Conservation (phyloP, 75 land plant genomes). For the Chamaecyparis obtusa region DNA sequence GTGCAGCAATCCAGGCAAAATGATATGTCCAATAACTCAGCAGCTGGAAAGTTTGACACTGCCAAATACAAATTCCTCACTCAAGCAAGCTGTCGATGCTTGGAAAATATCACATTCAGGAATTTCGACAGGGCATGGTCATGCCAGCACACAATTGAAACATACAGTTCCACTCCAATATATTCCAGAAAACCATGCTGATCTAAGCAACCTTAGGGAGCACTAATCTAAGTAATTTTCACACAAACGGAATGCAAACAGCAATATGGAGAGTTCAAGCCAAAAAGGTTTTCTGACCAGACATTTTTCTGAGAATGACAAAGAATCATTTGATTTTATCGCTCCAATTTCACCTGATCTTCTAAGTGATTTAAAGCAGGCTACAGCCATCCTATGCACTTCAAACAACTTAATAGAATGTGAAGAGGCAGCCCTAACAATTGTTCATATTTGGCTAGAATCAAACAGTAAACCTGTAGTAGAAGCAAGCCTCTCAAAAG, state of each 20-base stretch:
- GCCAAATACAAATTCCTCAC: slow-evolving; percentile 39
- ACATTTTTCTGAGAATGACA: neutral
- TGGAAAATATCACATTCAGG: slow-evolving; percentile 38
- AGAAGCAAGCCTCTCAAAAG: slow-evolving; percentile 30
- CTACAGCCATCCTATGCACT: slow-evolving; percentile 35
- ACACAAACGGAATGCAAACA: slow-evolving; percentile 1
- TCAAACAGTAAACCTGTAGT: slow-evolving; percentile 29
- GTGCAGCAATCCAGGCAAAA: slow-evolving; percentile 45
- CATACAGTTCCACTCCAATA: neutral
- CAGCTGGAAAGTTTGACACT: slow-evolving; percentile 19
- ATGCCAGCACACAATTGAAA: neutral
- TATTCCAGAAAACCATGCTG: neutral
- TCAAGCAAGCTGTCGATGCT: slow-evolving; percentile 45
- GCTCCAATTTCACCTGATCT: slow-evolving; percentile 8
- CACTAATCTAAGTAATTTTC: neutral
- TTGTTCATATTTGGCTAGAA: slow-evolving; percentile 42
- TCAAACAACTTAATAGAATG: slow-evolving; percentile 45
- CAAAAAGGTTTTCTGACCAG: neutral
- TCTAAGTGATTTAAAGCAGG: slow-evolving; percentile 15
- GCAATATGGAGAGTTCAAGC: neutral
- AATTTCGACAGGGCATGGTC: neutral
- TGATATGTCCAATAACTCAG: slow-evolving; percentile 50
- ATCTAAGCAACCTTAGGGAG: neutral
- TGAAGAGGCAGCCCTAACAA: slow-evolving; percentile 43
- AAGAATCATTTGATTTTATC: slow-evolving; percentile 3